Evolutionary conservation across 176 grass and related monocot genomes (phyloP).

Genomic region (Triticum monococcum): DNA sequence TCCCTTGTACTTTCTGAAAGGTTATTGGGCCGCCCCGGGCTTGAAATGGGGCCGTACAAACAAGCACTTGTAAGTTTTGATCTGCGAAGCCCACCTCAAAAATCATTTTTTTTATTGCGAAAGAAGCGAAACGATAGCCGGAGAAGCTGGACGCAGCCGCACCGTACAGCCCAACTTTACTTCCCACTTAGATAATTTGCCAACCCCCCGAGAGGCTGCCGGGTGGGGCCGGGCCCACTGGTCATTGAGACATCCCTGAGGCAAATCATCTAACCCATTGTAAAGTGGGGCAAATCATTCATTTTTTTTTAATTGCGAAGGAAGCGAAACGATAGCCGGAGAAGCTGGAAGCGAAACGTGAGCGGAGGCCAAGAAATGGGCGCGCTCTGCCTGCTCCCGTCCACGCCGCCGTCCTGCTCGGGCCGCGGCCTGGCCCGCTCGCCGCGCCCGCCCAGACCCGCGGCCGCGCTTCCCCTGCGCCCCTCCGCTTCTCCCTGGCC

Average conservation of each 20-base stretch:
- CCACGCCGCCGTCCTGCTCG: conserved; percentile 25
- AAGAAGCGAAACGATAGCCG: no score
- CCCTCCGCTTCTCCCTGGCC: not conserved
- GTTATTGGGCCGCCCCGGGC: no score
- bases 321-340: not conserved
- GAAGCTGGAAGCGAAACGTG: not conserved
- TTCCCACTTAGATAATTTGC: no score
- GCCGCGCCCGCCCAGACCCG: not conserved
- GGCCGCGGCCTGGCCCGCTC: not conserved
- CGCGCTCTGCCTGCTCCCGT: conserved; percentile 43
- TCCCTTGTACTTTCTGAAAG: not conserved
- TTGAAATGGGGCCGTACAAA: no score
- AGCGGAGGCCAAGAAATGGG: conserved; percentile 34
- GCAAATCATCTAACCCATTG: no score
- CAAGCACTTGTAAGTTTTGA: not conserved
- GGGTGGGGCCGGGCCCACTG: no score
- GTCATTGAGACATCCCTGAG: no score
- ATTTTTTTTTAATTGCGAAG: not conserved
- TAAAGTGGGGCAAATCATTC: no score
- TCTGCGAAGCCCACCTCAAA: no score
- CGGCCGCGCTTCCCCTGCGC: not conserved
- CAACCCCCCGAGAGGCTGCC: no score
- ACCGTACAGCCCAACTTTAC: no score
- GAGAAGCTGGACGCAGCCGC: no score
- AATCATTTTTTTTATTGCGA: not conserved